phyloP scores from a whole-genome alignment of 2,329 filamentous ascomycete species.

The Alternaria infectoria region DNA sequence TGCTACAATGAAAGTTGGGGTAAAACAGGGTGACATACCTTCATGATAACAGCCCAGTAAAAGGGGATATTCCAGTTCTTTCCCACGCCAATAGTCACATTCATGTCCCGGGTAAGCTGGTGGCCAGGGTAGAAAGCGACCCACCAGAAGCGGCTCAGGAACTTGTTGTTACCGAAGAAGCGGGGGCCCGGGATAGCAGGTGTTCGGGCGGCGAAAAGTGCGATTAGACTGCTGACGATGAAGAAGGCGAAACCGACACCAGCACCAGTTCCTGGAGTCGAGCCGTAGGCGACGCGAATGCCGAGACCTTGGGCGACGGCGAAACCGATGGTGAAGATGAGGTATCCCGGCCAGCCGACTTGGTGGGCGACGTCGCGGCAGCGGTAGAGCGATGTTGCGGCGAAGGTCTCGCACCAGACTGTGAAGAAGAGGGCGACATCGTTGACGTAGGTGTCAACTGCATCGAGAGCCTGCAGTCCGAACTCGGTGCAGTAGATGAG shows the following conservation, averaged over 20 bases:
- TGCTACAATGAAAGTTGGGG: no score
- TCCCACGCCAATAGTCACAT: constrained; percentile 56
- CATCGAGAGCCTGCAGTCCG: constrained; percentile 60
- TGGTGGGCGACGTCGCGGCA: constrained; percentile 55
- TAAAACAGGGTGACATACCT: no score
- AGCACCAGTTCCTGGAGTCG: constrained; percentile 51
- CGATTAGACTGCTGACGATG: constrained; percentile 45
- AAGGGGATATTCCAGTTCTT: constrained; percentile 61
- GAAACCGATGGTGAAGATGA: constrained; percentile 56
- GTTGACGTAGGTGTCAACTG: constrained; percentile 61
- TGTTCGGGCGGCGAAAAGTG: constrained; percentile 49
- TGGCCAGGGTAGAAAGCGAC: constrained; percentile 61
- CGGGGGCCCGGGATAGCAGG: constrained; percentile 50
- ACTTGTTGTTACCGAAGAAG: constrained; percentile 45
- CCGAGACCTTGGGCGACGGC: constrained; percentile 58
- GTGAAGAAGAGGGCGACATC: constrained; percentile 58
- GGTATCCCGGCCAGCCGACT: constrained; percentile 50
- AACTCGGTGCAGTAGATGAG: constrained; percentile 62
- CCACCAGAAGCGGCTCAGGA: constrained; percentile 45
- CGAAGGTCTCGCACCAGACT: constrained; percentile 57
- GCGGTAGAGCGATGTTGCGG: constrained; percentile 58
- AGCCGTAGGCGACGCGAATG: constrained; percentile 55
- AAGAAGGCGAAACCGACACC: constrained; percentile 59
- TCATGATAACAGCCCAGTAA: constrained; percentile 51
- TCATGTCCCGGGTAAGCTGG: constrained; percentile 62